Evolutionary conservation across 805 yeast genomes (phyloP).

Genomic region (Cyberlindnera subsufficiens): DNA sequence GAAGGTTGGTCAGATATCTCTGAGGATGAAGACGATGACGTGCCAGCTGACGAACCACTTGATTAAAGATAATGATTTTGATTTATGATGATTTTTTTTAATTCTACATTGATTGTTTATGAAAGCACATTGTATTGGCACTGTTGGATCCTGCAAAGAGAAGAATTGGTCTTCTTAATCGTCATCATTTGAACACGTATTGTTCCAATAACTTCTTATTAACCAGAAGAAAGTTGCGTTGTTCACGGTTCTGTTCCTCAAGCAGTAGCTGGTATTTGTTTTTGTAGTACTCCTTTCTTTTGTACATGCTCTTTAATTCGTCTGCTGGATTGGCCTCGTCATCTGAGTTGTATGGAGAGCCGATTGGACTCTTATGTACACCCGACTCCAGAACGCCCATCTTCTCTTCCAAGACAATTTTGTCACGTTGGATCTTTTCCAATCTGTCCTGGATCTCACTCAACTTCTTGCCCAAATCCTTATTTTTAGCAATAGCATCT

Average conservation of each 20-base stretch:
- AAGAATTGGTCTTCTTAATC: neutral
- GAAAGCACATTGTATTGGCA: neutral
- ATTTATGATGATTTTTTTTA: neutral
- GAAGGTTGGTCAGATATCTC: slow-evolving; percentile 59
- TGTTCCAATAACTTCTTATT: slow-evolving; percentile 9
- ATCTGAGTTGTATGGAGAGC: neutral
- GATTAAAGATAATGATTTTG: neutral
- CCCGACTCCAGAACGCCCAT: neutral
- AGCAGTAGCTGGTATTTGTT: slow-evolving; percentile 5
- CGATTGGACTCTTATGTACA: neutral
- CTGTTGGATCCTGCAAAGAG: neutral
- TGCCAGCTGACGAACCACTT: slow-evolving; percentile 3
- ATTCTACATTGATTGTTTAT: neutral
- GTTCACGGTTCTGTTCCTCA: slow-evolving; percentile 8
- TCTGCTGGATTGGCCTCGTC: neutral
- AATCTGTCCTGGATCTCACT: neutral
- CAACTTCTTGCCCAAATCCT: neutral
- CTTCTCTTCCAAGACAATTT: slow-evolving; percentile 1
- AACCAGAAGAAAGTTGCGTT: slow-evolving; percentile 4
- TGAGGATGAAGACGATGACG: slow-evolving; percentile 34
- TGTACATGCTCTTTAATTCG: slow-evolving; percentile 4
- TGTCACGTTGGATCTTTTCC: neutral
- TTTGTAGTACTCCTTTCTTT: slow-evolving; percentile 19
- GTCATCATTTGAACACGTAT: slow-evolving; percentile 3
- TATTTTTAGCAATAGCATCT: neutral